A percentile compares a stretch with the other conserved stretches of the same genome.
Evolutionary conservation across 495 filamentous ascomycete genomes (phyloP).

Genomic region (Neurospora hispaniola): DNA sequence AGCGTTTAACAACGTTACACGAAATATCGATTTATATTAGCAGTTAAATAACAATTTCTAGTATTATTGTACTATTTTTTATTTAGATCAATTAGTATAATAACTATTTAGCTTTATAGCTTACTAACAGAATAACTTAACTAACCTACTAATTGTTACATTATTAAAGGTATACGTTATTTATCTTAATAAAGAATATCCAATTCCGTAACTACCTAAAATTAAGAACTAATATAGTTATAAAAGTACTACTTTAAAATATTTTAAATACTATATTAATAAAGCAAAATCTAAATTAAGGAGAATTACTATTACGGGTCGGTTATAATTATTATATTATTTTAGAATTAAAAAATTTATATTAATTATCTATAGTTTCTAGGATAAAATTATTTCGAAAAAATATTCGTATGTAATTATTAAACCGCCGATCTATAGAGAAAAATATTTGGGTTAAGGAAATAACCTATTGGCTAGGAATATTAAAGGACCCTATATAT

Average conservation of each 20-base stretch:
- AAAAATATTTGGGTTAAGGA: background rate
- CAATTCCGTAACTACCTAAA: background rate
- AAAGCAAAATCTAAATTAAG: background rate
- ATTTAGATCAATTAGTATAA: background rate
- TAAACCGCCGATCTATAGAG: background rate
- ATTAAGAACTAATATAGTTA: background rate
- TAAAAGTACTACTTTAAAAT: background rate
- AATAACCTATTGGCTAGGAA: background rate
- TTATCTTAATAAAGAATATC: background rate
- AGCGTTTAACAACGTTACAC: background rate
- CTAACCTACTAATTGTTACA: background rate
- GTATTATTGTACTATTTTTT: background rate
- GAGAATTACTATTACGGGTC: background rate
- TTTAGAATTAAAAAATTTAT: background rate
- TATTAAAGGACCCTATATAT: background rate
- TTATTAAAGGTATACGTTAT: background rate
- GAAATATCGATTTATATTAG: background rate
- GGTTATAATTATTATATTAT: conserved; percentile 15
- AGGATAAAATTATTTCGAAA: background rate
- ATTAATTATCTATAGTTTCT: background rate
- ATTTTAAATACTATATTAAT: background rate
- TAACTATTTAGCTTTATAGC: background rate
- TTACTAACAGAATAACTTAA: background rate
- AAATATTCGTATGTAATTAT: background rate
- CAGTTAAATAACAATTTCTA: background rate